Conservation (phyloP, 2,329 filamentous ascomycete genomes). For the Calonectria montana region DNA sequence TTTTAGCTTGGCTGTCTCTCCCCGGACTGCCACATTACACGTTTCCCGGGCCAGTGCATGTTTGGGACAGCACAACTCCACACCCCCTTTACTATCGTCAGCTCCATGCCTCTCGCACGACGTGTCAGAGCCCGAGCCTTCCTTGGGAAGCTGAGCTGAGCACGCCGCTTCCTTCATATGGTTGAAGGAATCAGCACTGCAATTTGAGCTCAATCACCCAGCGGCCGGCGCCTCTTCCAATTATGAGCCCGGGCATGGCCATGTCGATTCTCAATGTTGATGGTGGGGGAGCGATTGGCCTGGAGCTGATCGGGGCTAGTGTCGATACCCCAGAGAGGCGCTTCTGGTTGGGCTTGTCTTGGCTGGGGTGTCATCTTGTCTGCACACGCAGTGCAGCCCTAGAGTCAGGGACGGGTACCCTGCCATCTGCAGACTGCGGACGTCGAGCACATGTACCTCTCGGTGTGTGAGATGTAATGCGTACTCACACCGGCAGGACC, state of each 20-base stretch:
- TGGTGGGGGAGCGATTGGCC: slow-evolving; percentile 30
- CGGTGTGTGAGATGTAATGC: slow-evolving; percentile 18
- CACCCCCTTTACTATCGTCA: slow-evolving; percentile 15
- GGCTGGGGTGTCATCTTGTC: slow-evolving; percentile 20
- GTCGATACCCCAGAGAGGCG: slow-evolving; percentile 28
- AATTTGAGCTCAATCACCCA: slow-evolving; percentile 3
- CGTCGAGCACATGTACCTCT: not conserved
- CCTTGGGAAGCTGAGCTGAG: slow-evolving; percentile 25
- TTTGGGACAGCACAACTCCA: slow-evolving; percentile 12
- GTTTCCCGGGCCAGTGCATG: slow-evolving; percentile 18
- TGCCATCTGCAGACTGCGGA: slow-evolving; percentile 17
- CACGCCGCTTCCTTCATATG: not conserved
- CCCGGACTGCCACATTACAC: slow-evolving; percentile 26
- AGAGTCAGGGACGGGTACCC: slow-evolving; percentile 26
- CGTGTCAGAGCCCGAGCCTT: slow-evolving; percentile 31
- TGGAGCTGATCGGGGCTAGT: slow-evolving; percentile 25
- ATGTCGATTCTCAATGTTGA: slow-evolving; percentile 5
- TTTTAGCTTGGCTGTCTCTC: slow-evolving; percentile 18
- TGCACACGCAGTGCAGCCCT: slow-evolving; percentile 27
- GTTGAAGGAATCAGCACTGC: slow-evolving; percentile 23
- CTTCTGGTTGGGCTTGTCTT: slow-evolving; percentile 27
- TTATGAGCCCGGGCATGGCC: not conserved
- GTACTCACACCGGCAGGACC: slow-evolving; percentile 2
- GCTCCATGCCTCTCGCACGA: slow-evolving; percentile 25
- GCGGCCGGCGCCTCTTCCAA: not conserved